These are phyloP conservation scores for Pseudogymnoascus verrucosus DNA, from an alignment of 2,329 filamentous ascomycete genomes.

Conservation along the genomic window DNA sequence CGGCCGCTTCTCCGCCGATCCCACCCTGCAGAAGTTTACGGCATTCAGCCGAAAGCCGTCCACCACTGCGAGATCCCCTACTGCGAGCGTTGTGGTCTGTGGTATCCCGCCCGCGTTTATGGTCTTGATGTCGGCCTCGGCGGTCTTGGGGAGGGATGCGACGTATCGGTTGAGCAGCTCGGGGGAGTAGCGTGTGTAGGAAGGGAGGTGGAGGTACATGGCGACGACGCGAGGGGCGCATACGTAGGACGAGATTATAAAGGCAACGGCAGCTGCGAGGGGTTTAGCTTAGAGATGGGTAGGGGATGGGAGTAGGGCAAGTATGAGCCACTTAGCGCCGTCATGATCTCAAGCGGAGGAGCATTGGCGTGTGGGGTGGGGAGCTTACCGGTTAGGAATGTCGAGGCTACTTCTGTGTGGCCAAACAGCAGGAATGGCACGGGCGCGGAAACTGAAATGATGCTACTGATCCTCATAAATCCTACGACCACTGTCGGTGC, in stretches of 20 bases:
- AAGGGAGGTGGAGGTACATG: slow-evolving; percentile 61
- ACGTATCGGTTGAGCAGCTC: slow-evolving; percentile 43
- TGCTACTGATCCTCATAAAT: slow-evolving; percentile 60
- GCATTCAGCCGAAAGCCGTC: neutral
- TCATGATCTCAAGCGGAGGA: neutral
- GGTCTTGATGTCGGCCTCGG: slow-evolving; percentile 32
- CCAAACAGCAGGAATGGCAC: neutral
- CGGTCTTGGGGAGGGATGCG: slow-evolving; percentile 34
- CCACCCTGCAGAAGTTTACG: neutral
- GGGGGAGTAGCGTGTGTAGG: slow-evolving; percentile 53
- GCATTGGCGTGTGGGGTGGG: neutral
- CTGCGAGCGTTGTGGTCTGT: slow-evolving; percentile 8
- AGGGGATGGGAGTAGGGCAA: slow-evolving; percentile 32
- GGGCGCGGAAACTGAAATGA: slow-evolving; percentile 43
- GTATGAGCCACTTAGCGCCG: neutral
- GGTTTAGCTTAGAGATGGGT: slow-evolving; percentile 11
- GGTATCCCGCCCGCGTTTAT: slow-evolving; percentile 34
- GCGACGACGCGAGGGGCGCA: slow-evolving; percentile 67
- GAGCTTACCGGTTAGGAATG: neutral
- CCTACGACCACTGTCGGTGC: slow-evolving; percentile 60
- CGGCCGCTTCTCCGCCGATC: neutral
- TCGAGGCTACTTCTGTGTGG: neutral
- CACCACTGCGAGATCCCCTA: slow-evolving; percentile 1
- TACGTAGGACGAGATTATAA: slow-evolving; percentile 55
- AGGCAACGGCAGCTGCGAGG: slow-evolving; percentile 41